Evolutionary conservation across 106 monocot species (phyloP).

Genomic region (Apostasia shenzhenica): DNA sequence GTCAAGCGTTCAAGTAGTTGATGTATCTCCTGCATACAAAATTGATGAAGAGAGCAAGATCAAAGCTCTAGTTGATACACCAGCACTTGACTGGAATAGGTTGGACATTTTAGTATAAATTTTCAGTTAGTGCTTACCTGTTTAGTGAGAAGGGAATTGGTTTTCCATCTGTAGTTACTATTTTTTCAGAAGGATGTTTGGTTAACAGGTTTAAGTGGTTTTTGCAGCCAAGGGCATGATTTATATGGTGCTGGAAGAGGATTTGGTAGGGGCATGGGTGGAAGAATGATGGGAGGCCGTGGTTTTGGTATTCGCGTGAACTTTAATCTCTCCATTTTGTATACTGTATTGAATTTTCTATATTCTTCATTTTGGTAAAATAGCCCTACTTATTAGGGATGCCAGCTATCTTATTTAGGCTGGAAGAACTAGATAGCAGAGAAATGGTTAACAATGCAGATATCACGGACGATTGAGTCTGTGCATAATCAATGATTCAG

Average conservation of each 20-base stretch:
- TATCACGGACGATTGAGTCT: too few relatives aligned
- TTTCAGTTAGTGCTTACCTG: background rate
- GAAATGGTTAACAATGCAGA: too few relatives aligned
- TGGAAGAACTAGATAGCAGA: background rate
- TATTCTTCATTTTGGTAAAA: background rate
- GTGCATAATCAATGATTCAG: too few relatives aligned
- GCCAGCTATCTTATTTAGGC: background rate
- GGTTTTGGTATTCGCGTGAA: constrained; percentile 59
- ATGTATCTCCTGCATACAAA: constrained; percentile 38
- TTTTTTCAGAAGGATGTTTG: constrained; percentile 1
- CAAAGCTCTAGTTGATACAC: constrained; percentile 82
- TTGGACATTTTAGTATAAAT: constrained; percentile 17
- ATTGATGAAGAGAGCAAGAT: constrained; percentile 91
- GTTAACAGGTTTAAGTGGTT: constrained; percentile 2
- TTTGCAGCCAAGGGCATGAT: constrained; percentile 63
- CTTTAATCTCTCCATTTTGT: background rate
- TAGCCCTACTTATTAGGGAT: background rate
- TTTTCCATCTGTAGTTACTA: background rate
- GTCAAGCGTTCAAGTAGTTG: constrained; percentile 28
- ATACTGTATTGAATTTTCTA: background rate
- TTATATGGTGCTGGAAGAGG: constrained; percentile 76
- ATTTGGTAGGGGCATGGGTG: constrained; percentile 89
- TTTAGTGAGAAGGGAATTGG: background rate
- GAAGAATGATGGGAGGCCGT: constrained; percentile 71
- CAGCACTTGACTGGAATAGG: constrained; percentile 85